These are phyloP conservation scores for Isabelozyma pseudorhagii DNA, from an alignment of 805 yeast genomes.

Conservation along the genomic window DNA sequence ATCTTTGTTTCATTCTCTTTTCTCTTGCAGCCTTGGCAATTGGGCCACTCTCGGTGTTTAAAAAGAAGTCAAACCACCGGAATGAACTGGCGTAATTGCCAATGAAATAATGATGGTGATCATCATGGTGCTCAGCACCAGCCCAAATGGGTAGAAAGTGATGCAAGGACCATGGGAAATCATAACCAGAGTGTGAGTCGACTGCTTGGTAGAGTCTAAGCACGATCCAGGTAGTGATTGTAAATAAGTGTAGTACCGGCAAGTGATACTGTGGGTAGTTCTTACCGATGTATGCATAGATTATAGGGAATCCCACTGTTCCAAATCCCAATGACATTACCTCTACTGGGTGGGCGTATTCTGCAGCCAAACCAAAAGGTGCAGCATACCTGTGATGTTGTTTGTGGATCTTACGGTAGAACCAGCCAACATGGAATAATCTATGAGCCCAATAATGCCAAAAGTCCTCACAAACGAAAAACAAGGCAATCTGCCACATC, in stretches of 20 bases:
- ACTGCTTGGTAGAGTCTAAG: slow-evolving; percentile 93
- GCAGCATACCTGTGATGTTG: slow-evolving; percentile 98
- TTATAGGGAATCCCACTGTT: slow-evolving; percentile 91
- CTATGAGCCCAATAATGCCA: slow-evolving; percentile 99
- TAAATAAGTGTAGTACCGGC: slow-evolving; percentile 70
- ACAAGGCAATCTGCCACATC: slow-evolving; percentile 63
- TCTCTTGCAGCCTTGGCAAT: slow-evolving; percentile 76
- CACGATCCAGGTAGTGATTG: slow-evolving; percentile 86
- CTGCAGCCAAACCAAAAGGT: slow-evolving; percentile 96
- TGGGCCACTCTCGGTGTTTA: slow-evolving; percentile 89
- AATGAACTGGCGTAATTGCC: slow-evolving; percentile 94
- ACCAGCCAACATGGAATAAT: slow-evolving; percentile 79
- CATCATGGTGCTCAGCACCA: slow-evolving; percentile 97
- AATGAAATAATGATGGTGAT: slow-evolving; percentile 92
- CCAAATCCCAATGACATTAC: slow-evolving; percentile 90
- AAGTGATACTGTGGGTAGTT: slow-evolving; percentile 24
- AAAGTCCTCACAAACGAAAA: slow-evolving; percentile 84
- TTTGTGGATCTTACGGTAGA: slow-evolving; percentile 92
- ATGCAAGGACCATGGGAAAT: slow-evolving; percentile 94
- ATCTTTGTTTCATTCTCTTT: slow-evolving; percentile 52
- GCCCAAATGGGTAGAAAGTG: slow-evolving; percentile 96
- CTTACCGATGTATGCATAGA: slow-evolving; percentile 73
- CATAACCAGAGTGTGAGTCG: slow-evolving; percentile 97
- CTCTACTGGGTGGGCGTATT: slow-evolving; percentile 95
- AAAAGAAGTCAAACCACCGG: slow-evolving; percentile 91